These are phyloP conservation scores for Skeletonema marinoi DNA, from an alignment of 108 stramenopile species.

Conservation along the genomic window DNA sequence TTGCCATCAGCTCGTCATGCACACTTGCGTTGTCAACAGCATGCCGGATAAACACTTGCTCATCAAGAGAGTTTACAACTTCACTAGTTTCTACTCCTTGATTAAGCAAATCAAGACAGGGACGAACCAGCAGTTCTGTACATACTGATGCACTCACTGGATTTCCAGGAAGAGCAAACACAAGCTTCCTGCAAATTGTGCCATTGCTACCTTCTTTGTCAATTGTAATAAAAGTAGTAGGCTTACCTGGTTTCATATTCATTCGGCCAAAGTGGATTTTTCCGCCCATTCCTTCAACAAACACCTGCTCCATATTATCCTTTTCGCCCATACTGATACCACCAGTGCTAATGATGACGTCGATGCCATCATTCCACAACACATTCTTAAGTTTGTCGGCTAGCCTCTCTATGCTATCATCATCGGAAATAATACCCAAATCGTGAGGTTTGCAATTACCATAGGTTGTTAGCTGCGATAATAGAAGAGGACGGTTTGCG, in stretches of 20 bases:
- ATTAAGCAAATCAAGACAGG: slow-evolving; percentile 77
- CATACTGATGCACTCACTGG: slow-evolving; percentile 94
- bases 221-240: slow-evolving; percentile 90
- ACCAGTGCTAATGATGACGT: slow-evolving; percentile 93
- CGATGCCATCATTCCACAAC: slow-evolving; percentile 56
- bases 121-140: slow-evolving; percentile 85
- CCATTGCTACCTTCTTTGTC: slow-evolving; percentile 22
- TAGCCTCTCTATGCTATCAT: slow-evolving; percentile 47
- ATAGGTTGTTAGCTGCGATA: slow-evolving; percentile 55
- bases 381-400: slow-evolving; percentile 5
- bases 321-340: slow-evolving; percentile 92
- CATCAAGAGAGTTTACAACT: neutral
- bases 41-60: slow-evolving; percentile 29
- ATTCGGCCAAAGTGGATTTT: slow-evolving; percentile 88
- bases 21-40: slow-evolving; percentile 49
- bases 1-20: slow-evolving; percentile 55
- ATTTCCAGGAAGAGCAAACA: slow-evolving; percentile 93
- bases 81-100: slow-evolving; percentile 31
- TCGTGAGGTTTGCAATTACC: slow-evolving; percentile 67
- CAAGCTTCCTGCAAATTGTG: slow-evolving; percentile 18
- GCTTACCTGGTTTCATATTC: slow-evolving; percentile 98
- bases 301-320: slow-evolving; percentile 70
- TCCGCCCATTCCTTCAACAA: slow-evolving; percentile 61
- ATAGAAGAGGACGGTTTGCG: slow-evolving; percentile 87
- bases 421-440: slow-evolving; percentile 83